Evolutionary conservation across 768 basidiomycete genomes (phyloP).

Genomic region (Mycena maculata): DNA sequence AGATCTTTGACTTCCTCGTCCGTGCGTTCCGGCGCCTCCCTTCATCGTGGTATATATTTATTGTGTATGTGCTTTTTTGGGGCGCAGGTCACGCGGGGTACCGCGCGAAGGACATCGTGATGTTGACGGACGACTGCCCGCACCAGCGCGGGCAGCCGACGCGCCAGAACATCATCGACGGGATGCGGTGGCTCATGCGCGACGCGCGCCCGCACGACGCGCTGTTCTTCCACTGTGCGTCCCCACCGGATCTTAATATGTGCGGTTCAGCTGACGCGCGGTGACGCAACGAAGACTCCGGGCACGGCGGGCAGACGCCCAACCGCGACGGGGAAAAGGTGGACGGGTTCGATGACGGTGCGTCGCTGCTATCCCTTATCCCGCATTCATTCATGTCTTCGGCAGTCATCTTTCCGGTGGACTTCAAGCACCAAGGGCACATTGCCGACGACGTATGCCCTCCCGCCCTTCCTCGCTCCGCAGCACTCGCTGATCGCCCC

Average conservation of each 20-base stretch:
- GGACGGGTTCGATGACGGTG: constrained; percentile 85
- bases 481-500: neutral
- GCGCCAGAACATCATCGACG: constrained; percentile 57
- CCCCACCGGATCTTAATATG: neutral
- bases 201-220: constrained; percentile 49
- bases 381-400: too few species aligned
- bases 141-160: constrained; percentile 57
- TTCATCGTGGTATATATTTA: too few species aligned
- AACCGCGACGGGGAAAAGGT: constrained; percentile 81
- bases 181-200: constrained; percentile 72
- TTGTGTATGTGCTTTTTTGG: too few species aligned
- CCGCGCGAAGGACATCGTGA: constrained; percentile 68
- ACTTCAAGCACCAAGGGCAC: constrained; percentile 78
- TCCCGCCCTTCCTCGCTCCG: neutral
- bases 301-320: constrained; percentile 90
- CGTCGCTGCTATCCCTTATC: neutral
- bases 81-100: constrained; percentile 62
- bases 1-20: constrained; percentile 74
- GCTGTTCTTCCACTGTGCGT: constrained; percentile 79
- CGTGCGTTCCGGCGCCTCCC: too few species aligned
- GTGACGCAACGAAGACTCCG: constrained; percentile 68
- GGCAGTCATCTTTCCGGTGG: constrained; percentile 87
- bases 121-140: constrained; percentile 70
- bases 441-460: constrained; percentile 76
- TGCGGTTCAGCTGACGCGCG: neutral